Evolutionary conservation across 2,329 filamentous ascomycete species (phyloP).

Genomic region (Tolypocladium nubicola): DNA sequence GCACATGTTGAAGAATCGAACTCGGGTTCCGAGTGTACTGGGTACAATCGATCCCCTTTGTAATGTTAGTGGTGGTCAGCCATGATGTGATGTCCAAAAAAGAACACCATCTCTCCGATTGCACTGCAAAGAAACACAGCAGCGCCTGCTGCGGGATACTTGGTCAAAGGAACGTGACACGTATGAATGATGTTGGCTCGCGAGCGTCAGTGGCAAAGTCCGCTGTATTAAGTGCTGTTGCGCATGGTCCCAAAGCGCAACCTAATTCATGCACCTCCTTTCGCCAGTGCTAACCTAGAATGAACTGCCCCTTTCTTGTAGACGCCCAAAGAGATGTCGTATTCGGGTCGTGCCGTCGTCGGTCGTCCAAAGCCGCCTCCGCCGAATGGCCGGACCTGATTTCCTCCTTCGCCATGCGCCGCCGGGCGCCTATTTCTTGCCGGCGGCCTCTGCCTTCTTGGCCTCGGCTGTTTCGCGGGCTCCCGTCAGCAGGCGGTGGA

Average conservation of each 20-base stretch:
- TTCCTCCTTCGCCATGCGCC: background rate
- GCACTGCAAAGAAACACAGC: background rate
- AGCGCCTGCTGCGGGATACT: background rate
- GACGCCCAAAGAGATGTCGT: background rate
- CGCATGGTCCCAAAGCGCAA: conserved; percentile 5
- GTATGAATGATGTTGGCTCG: background rate
- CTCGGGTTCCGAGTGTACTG: background rate
- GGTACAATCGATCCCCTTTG: no score
- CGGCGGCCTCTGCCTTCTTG: conserved; percentile 29
- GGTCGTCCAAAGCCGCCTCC: background rate
- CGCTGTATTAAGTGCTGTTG: background rate
- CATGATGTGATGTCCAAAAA: background rate
- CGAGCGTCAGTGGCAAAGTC: background rate
- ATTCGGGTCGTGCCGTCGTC: background rate
- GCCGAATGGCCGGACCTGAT: background rate
- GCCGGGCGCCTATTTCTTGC: conserved; percentile 16
- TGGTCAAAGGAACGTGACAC: background rate
- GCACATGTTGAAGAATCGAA: background rate
- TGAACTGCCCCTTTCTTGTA: conserved; percentile 1
- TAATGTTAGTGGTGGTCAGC: background rate
- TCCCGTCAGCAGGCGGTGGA: background rate
- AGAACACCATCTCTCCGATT: background rate
- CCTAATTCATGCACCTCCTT: conserved; percentile 12
- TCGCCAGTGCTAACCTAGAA: conserved; percentile 16
- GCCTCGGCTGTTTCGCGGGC: conserved; percentile 34